These are phyloP conservation scores for Bidens hawaiensis DNA, from an alignment of 140 eudicot genomes.

Conservation along the genomic window DNA sequence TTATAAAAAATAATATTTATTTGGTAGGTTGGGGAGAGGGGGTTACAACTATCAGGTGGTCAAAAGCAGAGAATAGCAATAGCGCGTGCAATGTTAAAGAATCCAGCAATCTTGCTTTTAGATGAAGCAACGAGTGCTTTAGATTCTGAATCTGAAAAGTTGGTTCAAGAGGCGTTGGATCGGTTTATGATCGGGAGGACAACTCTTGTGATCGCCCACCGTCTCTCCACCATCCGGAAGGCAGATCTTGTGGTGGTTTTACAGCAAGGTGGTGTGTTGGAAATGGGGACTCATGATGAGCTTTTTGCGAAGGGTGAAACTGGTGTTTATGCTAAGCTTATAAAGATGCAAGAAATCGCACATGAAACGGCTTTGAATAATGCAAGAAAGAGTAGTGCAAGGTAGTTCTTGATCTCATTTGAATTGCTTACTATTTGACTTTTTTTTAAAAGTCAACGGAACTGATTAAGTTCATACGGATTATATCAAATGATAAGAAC, in stretches of 20 bases:
- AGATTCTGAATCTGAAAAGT: slow-evolving; percentile 88
- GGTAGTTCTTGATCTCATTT: slow-evolving; percentile 36
- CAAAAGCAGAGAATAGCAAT: slow-evolving; percentile 95
- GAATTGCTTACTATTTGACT: slow-evolving; percentile 1
- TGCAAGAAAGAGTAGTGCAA: slow-evolving; percentile 89
- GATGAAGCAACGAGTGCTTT: slow-evolving; percentile 97
- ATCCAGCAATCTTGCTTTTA: slow-evolving; percentile 85
- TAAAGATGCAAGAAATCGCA: slow-evolving; percentile 80
- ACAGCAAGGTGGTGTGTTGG: slow-evolving; percentile 73
- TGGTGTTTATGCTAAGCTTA: slow-evolving; percentile 69
- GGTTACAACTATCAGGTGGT: slow-evolving; percentile 87
- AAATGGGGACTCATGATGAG: slow-evolving; percentile 83
- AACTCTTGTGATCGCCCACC: slow-evolving; percentile 89
- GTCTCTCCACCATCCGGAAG: slow-evolving; percentile 90
- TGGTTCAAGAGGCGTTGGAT: slow-evolving; percentile 91
- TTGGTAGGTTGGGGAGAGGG: slow-evolving; percentile 90
- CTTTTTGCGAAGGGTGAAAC: slow-evolving; percentile 72
- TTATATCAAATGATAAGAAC: background rate
- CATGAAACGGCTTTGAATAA: slow-evolving; percentile 75
- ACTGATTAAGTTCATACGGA: background rate
- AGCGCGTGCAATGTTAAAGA: slow-evolving; percentile 93
- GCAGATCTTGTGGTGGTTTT: slow-evolving; percentile 87
- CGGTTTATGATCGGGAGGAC: slow-evolving; percentile 94
- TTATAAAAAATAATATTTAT: background rate
- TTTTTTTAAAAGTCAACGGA: background rate